Evolutionary conservation across 2,329 filamentous ascomycete species (phyloP), one percentile per base, ranked within the genome.

Genomic region (Penicillium concentricum): DNA sequence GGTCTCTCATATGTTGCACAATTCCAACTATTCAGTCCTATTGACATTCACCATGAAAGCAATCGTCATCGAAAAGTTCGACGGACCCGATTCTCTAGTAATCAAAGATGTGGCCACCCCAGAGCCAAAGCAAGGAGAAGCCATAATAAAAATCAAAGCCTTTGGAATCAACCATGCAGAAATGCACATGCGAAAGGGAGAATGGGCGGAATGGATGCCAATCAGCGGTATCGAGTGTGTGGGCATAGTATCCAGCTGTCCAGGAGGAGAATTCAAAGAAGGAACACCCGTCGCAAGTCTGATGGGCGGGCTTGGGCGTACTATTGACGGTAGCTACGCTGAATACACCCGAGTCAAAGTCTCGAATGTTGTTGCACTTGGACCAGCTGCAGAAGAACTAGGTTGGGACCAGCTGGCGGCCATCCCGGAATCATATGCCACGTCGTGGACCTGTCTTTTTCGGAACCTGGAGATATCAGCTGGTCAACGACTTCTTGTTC

Each of bases 81-180:
- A 46, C 5, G 56, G 51, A 15, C 56, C 51, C 35, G 51, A 54
- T 34, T 45, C 39, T 22, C 47, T 41, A 16, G 28, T 28, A 9
- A 50, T 49, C 18, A 51, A 49, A 22, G 43, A 45, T 34, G 26
- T 45, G 28, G 9, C 30, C 1, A 46, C 45, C 22, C 34, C 46
- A 4, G 12, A 47, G 22, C 47, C 56, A 1, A 35, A 26, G 7
- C 24, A 35, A 5, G 56, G 56, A 6, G 41, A 51, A 10, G 56
- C 51, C 4, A 16, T 58, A 8, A 47, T 58, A 15, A 15, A 18
- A 15, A 69, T 78, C 39, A 66, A 70, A 57, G 76, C 76, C 9
- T 79, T 79, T 49, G 76, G 76, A 3, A 58, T 78, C 39, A 78
- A 79, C 58, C 75, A 78, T 56, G 77, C 77, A 9, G 77, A 79